Evolutionary conservation across 352 stramenopile species (phyloP).

Genomic region (Phytopythium delawarense): DNA sequence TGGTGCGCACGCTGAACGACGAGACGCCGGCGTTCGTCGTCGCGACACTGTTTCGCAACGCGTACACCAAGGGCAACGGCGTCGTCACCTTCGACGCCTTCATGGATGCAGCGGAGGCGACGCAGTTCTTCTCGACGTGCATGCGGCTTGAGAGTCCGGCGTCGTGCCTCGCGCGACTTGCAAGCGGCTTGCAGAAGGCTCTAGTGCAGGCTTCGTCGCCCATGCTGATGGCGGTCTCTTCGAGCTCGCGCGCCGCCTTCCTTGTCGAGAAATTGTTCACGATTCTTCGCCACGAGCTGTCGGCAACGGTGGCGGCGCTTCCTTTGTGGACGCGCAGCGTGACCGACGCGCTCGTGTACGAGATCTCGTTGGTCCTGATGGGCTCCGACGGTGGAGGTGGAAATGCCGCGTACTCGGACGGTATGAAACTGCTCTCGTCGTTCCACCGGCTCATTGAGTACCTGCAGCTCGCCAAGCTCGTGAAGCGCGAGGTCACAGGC

Average conservation of each 20-base stretch:
- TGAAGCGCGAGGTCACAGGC: slow-evolving; percentile 53
- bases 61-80: slow-evolving; percentile 63
- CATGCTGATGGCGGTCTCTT: slow-evolving; percentile 27
- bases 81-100: slow-evolving; percentile 89
- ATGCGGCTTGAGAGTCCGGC: slow-evolving; percentile 74
- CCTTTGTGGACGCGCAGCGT: slow-evolving; percentile 58
- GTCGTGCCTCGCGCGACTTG: slow-evolving; percentile 32
- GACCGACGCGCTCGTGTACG: slow-evolving; percentile 43
- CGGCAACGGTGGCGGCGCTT: slow-evolving; percentile 24
- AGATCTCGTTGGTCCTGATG: slow-evolving; percentile 46
- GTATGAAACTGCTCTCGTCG: slow-evolving; percentile 43
- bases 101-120: slow-evolving; percentile 73
- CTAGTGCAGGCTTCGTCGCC: slow-evolving; percentile 1
- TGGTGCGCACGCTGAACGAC: slow-evolving; percentile 80
- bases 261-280: slow-evolving; percentile 54
- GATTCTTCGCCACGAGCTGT: slow-evolving; percentile 43
- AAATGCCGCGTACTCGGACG: slow-evolving; percentile 30
- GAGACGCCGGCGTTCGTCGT: slow-evolving; percentile 62
- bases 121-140: slow-evolving; percentile 86
- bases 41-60: slow-evolving; percentile 57
- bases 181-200: slow-evolving; percentile 7
- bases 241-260: slow-evolving; percentile 42
- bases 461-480: slow-evolving; percentile 41
- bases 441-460: slow-evolving; percentile 60
- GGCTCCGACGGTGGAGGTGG: slow-evolving; percentile 23